Conservation (phyloP, 2,329 filamentous ascomycete genomes). For the Neonectria punicea region DNA sequence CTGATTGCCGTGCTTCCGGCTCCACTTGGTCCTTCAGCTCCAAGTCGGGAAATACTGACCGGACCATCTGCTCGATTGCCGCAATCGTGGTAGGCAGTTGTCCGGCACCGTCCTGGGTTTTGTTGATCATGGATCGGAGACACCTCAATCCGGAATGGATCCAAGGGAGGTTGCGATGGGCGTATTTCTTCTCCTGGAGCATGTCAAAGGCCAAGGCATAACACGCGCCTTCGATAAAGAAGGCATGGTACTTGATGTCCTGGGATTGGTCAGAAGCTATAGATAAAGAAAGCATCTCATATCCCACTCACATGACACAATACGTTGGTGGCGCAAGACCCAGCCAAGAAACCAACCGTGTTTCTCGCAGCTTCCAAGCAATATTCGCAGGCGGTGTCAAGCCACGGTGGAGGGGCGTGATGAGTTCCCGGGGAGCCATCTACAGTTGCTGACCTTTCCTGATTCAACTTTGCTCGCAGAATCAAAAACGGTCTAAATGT, state of each 20-base stretch:
- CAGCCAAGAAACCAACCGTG: slow-evolving; percentile 53
- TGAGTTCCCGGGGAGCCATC: slow-evolving; percentile 17
- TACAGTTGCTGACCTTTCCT: slow-evolving; percentile 38
- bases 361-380: slow-evolving; percentile 53
- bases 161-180: slow-evolving; percentile 54
- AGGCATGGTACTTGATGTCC: slow-evolving; percentile 57
- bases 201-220: slow-evolving; percentile 56
- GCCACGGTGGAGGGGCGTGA: slow-evolving; percentile 47
- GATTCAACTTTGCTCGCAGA: slow-evolving; percentile 53
- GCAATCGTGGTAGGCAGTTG: slow-evolving; percentile 40
- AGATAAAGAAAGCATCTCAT: too few relatives aligned
- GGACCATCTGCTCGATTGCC: slow-evolving; percentile 45
- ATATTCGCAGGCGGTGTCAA: slow-evolving; percentile 56
- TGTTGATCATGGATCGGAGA: slow-evolving; percentile 48
- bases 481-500: slow-evolving; percentile 58
- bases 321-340: slow-evolving; percentile 52
- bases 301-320: slow-evolving; percentile 50
- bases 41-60: slow-evolving; percentile 41
- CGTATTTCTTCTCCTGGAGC: slow-evolving; percentile 50
- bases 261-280: slow-evolving; percentile 33
- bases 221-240: slow-evolving; percentile 54
- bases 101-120: slow-evolving; percentile 29
- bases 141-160: slow-evolving; percentile 51
- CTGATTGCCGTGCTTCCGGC: slow-evolving; percentile 28
- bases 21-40: slow-evolving; percentile 37